These are phyloP conservation scores for Theobroma cacao DNA, from an alignment of 345 rosid species.

Conservation along the genomic window DNA sequence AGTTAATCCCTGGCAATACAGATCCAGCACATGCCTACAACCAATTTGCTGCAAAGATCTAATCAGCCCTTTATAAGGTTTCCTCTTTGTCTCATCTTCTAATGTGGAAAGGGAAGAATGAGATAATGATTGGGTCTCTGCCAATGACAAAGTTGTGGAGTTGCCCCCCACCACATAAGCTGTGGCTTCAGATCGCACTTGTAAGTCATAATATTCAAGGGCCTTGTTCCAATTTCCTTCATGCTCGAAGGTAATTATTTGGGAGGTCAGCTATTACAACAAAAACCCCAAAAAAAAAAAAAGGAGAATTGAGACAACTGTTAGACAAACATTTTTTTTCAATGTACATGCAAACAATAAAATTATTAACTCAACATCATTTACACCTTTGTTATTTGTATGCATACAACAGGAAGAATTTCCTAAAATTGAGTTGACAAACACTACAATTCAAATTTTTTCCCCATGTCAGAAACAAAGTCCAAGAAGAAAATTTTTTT, in stretches of 20 bases:
- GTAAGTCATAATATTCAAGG: slow-evolving; percentile 90
- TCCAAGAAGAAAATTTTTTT: neutral
- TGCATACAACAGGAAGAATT: neutral
- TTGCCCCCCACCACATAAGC: slow-evolving; percentile 30
- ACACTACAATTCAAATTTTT: neutral
- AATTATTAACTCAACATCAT: neutral
- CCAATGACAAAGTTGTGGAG: slow-evolving; percentile 32
- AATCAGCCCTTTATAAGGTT: slow-evolving; percentile 85
- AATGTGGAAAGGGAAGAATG: slow-evolving; percentile 31
- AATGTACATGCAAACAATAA: neutral
- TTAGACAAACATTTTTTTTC: neutral
- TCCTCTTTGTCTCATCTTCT: slow-evolving; percentile 44
- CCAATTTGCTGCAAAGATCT: slow-evolving; percentile 93
- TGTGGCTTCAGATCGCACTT: slow-evolving; percentile 65
- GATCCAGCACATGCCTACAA: slow-evolving; percentile 81
- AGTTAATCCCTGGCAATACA: slow-evolving; percentile 84
- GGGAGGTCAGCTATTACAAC: slow-evolving; percentile 64
- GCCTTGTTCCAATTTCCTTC: slow-evolving; percentile 97
- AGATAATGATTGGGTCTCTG: slow-evolving; percentile 28
- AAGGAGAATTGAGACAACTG: neutral
- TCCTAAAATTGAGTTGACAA: neutral
- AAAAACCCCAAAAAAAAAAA: slow-evolving; percentile 16
- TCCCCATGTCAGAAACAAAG: neutral
- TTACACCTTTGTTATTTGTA: neutral
- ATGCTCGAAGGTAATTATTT: slow-evolving; percentile 89